Evolutionary conservation across 805 yeast genomes (phyloP).

Genomic region (Metschnikowia cerradonensis): DNA sequence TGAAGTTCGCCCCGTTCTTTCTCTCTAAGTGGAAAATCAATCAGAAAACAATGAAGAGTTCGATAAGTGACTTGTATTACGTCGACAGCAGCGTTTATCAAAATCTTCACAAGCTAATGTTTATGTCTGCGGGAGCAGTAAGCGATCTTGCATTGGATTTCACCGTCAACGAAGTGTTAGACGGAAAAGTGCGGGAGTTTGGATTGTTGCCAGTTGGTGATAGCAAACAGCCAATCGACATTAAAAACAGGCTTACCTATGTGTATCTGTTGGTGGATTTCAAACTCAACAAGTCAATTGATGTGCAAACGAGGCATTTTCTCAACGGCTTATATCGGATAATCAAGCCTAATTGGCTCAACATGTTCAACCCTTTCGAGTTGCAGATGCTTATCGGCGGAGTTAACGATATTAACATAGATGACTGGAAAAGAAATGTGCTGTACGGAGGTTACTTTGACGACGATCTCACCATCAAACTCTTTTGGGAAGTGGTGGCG

Average conservation of each 20-base stretch:
- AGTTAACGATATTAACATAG: conserved; percentile 64
- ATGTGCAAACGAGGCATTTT: conserved; percentile 58
- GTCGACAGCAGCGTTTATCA: conserved; percentile 65
- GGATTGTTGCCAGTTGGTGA: conserved; percentile 63
- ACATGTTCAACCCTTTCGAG: conserved; percentile 81
- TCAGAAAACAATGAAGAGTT: conserved; percentile 40
- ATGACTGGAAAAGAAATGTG: conserved; percentile 61
- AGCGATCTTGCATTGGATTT: conserved; percentile 62
- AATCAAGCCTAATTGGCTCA: conserved; percentile 70
- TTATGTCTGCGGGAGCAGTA: conserved; percentile 53
- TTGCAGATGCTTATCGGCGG: conserved; percentile 73
- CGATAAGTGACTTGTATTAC: conserved; percentile 74
- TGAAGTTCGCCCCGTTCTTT: conserved; percentile 83
- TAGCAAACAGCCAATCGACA: conserved; percentile 49
- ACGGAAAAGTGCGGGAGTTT: conserved; percentile 37
- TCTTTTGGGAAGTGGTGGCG: conserved; percentile 72
- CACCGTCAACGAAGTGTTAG: conserved; percentile 51
- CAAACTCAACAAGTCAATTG: conserved; percentile 62
- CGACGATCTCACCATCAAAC: conserved; percentile 52
- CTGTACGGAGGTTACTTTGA: conserved; percentile 52
- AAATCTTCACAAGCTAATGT: conserved; percentile 59
- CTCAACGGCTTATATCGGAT: conserved; percentile 67
- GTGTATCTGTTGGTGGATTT: conserved; percentile 74
- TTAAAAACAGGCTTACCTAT: conserved; percentile 62
- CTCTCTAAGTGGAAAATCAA: conserved; percentile 58